Evolutionary conservation across 768 basidiomycete genomes (phyloP), one percentile per base, ranked within the genome.

Genomic region (Trametopsis cervina): DNA sequence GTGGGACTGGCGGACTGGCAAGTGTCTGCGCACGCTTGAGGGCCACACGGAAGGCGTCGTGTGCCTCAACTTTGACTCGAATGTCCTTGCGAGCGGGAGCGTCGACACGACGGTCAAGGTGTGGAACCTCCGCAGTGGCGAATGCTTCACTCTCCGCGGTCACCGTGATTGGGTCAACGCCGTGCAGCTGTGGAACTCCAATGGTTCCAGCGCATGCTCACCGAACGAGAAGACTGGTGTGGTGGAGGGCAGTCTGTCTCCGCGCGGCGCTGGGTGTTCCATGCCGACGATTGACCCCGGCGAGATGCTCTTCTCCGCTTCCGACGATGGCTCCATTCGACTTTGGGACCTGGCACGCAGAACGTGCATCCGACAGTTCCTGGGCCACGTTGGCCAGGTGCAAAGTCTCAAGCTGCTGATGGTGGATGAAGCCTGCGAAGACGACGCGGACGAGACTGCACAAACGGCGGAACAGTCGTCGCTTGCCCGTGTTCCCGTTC

Each of bases 151-250:
- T 10, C 72, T 99, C 42, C 78, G 92, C 9, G 96, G 96, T 2
- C 96, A 99, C 60, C 71, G 72, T 26, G 93, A 98, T 59, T 96
- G 96, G 93, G 94, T 99, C 50, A 98, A 98, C 61, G 74, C 89
- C 2, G 95, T 99, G 17, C 80, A 84, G 55, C 69, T 99, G 27
- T 99, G 96, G 95, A 91, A 97, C 61, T 74, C 77, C 2, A 71
- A 68, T 47, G 57, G 20, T 42, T 17, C 46, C 23, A 45, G 40
- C 20, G 52, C 40, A 13, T 54, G 51, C 35, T 51, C 48, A 13
- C 22, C 57, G 2, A 51, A 50, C 25, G 36, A 9, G 10, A 27
- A 40, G n/a, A 3, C 41, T 4, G 10, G 37, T n/a, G 23, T 18
- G 15, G 18, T 7, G 18, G 42, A 44, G n/a, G 39, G 51, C 15